Percentiles rank a stretch among this genome's conserved stretches.
phyloP scores from a whole-genome alignment of 768 basidiomycete species.

The Trichaptum fuscoviolaceum region DNA sequence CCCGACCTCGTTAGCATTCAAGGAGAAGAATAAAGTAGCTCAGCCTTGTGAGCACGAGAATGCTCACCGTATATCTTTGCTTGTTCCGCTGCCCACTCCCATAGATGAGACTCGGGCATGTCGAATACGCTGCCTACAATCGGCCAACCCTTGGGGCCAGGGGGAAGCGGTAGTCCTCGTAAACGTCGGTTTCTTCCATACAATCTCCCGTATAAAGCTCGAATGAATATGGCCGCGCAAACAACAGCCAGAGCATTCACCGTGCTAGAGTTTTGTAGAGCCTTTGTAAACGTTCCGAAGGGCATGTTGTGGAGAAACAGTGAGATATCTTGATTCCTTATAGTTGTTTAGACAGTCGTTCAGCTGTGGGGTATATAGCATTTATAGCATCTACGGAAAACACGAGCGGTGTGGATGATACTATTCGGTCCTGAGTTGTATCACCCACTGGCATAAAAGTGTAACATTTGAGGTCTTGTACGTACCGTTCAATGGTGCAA shows the following conservation, averaged over 20 bases:
- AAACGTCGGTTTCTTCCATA: not conserved
- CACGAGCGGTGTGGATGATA: too few relatives aligned
- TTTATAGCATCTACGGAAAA: too few relatives aligned
- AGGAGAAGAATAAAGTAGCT: too few relatives aligned
- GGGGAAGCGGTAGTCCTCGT: constrained; percentile 17
- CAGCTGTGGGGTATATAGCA: too few relatives aligned
- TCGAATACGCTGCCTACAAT: constrained; percentile 21
- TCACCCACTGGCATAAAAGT: too few relatives aligned
- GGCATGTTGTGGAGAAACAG: not conserved
- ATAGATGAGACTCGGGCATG: constrained; percentile 20
- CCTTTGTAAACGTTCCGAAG: not conserved
- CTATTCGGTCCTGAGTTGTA: too few relatives aligned
- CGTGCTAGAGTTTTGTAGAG: not conserved
- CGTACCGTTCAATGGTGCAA: too few relatives aligned
- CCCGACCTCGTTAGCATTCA: too few relatives aligned
- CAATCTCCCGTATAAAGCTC: not conserved
- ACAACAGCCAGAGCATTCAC: not conserved
- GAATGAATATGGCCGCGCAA: not conserved
- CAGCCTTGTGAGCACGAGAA: not conserved
- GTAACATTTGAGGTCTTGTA: too few relatives aligned
- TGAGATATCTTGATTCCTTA: not conserved
- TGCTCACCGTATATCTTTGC: constrained; percentile 19
- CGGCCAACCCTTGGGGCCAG: constrained; percentile 21
- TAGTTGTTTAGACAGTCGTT: too few relatives aligned
- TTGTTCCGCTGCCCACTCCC: constrained; percentile 19